Evolutionary conservation across 2,329 filamentous ascomycete genomes (phyloP).

Genomic region (Emydomyces testavorans): DNA sequence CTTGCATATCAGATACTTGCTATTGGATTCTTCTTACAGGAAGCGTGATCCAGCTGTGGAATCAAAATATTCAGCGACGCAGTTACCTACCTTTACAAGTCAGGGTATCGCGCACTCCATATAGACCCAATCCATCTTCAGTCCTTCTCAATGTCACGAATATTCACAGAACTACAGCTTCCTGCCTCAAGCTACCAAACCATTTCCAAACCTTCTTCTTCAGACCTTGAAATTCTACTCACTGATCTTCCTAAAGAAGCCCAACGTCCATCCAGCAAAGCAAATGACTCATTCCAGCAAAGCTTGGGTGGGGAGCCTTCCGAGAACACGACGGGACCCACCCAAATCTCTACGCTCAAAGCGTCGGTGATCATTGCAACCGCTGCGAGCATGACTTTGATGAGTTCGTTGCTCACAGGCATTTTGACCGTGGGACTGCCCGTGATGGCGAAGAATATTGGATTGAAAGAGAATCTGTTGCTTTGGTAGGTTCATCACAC

Average conservation of each 20-base stretch:
- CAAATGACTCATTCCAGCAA: not conserved
- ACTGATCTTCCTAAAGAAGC: not conserved
- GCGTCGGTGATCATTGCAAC: conserved; percentile 13
- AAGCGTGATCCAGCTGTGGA: no score
- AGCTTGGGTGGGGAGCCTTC: not conserved
- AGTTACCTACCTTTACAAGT: no score
- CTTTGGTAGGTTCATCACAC: conserved; percentile 17
- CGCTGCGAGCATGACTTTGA: conserved; percentile 17
- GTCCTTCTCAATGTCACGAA: conserved; percentile 12
- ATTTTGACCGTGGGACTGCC: conserved; percentile 20
- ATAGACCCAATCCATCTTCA: no score
- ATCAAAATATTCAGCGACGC: no score
- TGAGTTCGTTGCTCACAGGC: conserved; percentile 18
- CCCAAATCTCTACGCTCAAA: conserved; percentile 6
- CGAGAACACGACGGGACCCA: not conserved
- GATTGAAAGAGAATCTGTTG: conserved; percentile 18
- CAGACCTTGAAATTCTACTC: not conserved
- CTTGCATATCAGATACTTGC: no score
- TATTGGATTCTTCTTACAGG: no score
- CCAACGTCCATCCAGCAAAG: not conserved
- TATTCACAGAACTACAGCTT: conserved; percentile 1
- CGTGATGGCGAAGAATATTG: conserved; percentile 19
- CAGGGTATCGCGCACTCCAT: no score
- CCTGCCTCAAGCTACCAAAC: not conserved
- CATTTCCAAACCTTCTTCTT: not conserved